Base-by-base conservation (phyloP, 306 rosid species). In the Sphenostylis stenocarpa region DNA sequence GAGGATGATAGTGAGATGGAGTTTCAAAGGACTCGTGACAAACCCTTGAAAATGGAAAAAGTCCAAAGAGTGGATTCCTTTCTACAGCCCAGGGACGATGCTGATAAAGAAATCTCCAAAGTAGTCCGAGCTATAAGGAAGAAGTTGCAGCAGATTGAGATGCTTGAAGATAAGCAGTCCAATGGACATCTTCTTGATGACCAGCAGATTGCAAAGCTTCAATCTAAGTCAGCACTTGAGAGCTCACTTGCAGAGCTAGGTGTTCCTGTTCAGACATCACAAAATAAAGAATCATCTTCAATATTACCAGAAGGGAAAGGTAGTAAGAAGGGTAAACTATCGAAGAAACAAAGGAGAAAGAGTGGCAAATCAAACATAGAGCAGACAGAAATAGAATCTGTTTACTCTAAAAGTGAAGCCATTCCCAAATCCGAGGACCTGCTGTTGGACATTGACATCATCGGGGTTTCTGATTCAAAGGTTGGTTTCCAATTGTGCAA, bases 91-190 rank as follows among this genome's bases (percentile, higher is more conserved):
- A 85, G 74, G 76, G 90, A 87, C 48, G 88, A 90, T 41, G 82
- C 78, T 13, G 68, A 76, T 82, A 82, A 67, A 47, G 94, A 73
- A 69, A 72, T 70, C 21, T 78, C 87, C 68, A 94, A 88, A 80
- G 78, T 84, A 58, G 84, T 94, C 51, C 90, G 97, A 75, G 93
- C 95, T 52, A 78, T 94, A 77, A 55, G 93, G 82, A 94, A 94
- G 76, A 94, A 94, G 91, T 81, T 94, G 87, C 98, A 94, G 91
- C 98, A 91, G 85, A 91, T 90, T 86, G 97, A 90, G 82, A 90
- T 94, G 96, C 98, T 94, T 28, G 95, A 94, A 86, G 90, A 75
- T 26, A 94, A 94, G 86, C 96, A 86, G 84, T 85, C 88, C 20
- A 79, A 53, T 47, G 98, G 96, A 67, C 76, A 81, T 86, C 77